A percentile compares a stretch with the other conserved stretches of the same genome.
Conservation (phyloP, 805 yeast species). For the Nakazawaea siamensis region DNA sequence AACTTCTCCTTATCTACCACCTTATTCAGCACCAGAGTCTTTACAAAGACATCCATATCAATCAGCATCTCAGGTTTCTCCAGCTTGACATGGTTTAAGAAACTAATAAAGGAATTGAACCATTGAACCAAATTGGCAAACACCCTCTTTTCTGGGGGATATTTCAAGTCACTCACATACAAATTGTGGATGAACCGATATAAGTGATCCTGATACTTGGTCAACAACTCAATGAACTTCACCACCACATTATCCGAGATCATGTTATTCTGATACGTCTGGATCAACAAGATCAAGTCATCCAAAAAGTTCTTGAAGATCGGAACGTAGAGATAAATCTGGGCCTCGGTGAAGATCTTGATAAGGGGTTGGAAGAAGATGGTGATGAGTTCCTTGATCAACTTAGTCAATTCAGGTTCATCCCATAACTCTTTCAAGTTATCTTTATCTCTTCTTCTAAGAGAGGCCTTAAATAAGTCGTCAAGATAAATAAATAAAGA, state of each 20-base stretch:
- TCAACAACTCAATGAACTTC: constrained; percentile 54
- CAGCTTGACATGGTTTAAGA: constrained; percentile 54
- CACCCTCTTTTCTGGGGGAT: constrained; percentile 31
- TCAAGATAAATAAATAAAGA: constrained; percentile 45
- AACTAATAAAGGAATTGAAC: constrained; percentile 59
- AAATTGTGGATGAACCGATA: constrained; percentile 74
- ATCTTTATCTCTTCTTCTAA: constrained; percentile 70
- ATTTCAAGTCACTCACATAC: constrained; percentile 64
- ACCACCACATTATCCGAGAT: constrained; percentile 60
- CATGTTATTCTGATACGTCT: constrained; percentile 18
- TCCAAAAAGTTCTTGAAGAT: constrained; percentile 57
- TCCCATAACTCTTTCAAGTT: constrained; percentile 73
- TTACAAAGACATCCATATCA: constrained; percentile 32
- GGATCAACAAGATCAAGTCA: constrained; percentile 52
- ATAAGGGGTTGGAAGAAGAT: constrained; percentile 71
- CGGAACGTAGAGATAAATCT: constrained; percentile 55
- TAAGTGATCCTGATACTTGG: constrained; percentile 63
- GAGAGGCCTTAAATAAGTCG: constrained; percentile 52
- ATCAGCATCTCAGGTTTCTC: constrained; percentile 31
- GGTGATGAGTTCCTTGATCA: constrained; percentile 65
- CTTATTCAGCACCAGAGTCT: constrained; percentile 10
- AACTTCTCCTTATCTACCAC: constrained; percentile 26
- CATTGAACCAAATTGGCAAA: constrained; percentile 69
- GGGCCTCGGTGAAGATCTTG: constrained; percentile 56
- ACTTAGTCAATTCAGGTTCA: constrained; percentile 71